Conservation (phyloP, 129 eudicot species). For the Chrysanthemum lavandulifolium region DNA sequence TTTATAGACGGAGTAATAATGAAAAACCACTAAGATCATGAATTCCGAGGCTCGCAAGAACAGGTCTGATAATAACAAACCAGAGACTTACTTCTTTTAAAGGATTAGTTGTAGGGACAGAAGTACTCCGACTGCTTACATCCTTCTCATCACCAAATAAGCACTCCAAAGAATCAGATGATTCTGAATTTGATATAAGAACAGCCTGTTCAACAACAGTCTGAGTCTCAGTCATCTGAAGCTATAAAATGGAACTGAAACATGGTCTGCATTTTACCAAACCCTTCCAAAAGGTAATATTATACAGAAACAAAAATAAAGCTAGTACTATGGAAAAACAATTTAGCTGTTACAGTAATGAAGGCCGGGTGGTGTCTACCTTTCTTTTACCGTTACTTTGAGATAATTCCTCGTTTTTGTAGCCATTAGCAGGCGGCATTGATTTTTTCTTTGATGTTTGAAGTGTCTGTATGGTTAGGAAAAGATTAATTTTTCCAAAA, state of each 20-base stretch:
- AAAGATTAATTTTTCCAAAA: background rate
- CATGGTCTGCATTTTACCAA: constrained; percentile 4
- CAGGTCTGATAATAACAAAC: background rate
- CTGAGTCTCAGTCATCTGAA: constrained; percentile 20
- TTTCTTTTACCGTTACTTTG: constrained; percentile 37
- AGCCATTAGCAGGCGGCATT: constrained; percentile 35
- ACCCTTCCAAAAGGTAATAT: constrained; percentile 13
- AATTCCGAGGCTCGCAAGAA: background rate
- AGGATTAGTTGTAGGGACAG: constrained; percentile 14
- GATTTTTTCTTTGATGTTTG: constrained; percentile 45
- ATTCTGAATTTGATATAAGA: constrained; percentile 44
- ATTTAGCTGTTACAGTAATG: background rate
- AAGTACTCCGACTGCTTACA: constrained; percentile 29
- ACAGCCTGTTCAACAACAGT: constrained; percentile 48
- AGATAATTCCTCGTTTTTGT: constrained; percentile 30
- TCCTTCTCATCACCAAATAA: constrained; percentile 61
- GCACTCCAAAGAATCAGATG: constrained; percentile 74
- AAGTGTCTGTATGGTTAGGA: constrained; percentile 33
- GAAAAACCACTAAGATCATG: background rate
- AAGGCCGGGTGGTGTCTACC: constrained; percentile 31
- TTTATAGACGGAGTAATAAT: background rate
- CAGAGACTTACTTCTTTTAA: constrained; percentile 55
- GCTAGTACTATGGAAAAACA: background rate
- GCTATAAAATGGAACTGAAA: constrained; percentile 11
- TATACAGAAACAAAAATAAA: too few relatives aligned